phyloP scores from a whole-genome alignment of 164 flowering plant genomes.

The Berberis vulgaris region DNA sequence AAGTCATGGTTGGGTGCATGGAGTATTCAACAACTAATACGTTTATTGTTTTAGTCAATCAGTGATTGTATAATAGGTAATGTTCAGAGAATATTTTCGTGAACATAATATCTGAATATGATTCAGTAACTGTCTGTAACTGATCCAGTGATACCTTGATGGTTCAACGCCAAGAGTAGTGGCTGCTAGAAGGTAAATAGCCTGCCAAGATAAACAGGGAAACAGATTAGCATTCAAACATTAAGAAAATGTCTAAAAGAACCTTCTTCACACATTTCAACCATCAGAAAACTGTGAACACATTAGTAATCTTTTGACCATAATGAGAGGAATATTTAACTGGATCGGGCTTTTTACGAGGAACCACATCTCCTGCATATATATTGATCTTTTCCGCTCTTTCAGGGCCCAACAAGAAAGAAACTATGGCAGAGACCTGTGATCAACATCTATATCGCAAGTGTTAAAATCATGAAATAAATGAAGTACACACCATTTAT shows the following conservation, averaged over 20 bases:
- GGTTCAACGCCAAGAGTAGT: conserved; percentile 77
- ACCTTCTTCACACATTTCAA: not conserved
- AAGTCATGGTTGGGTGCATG: too few relatives aligned
- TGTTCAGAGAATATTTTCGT: not conserved
- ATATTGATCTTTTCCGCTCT: conserved; percentile 75
- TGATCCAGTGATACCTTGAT: conserved; percentile 47
- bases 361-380: conserved; percentile 96
- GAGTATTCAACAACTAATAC: too few relatives aligned
- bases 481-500: too few relatives aligned
- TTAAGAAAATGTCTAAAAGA: not conserved
- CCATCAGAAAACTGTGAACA: not conserved
- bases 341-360: conserved; percentile 93
- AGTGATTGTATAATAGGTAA: not conserved
- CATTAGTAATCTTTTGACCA: conserved; percentile 3
- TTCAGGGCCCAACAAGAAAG: conserved; percentile 77
- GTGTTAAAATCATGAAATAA: not conserved
- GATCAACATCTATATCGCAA: conserved; percentile 10
- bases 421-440: conserved; percentile 96
- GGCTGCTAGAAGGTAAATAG: conserved; percentile 80
- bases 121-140: not conserved
- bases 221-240: conserved; percentile 1
- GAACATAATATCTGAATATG: not conserved
- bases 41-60: not conserved
- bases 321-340: conserved; percentile 25
- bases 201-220: conserved; percentile 37